These are phyloP conservation scores for Herpomyces periplanetae DNA, from an alignment of 2,329 filamentous ascomycete genomes.

Conservation along the genomic window DNA sequence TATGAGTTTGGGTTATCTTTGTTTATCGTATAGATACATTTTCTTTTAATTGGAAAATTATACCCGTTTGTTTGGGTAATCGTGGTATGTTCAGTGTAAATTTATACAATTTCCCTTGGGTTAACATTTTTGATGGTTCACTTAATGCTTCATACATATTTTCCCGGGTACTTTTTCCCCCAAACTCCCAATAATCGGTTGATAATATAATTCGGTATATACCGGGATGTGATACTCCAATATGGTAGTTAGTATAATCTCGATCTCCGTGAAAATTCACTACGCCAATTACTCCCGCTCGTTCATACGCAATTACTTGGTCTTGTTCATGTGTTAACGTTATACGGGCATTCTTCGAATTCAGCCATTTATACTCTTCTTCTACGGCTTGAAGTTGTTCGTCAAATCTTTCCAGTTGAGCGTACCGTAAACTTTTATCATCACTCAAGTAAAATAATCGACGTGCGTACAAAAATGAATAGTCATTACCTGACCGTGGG, in stretches of 20 bases:
- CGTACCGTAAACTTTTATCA: conserved; percentile 47
- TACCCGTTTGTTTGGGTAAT: too few species aligned
- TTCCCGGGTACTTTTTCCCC: too few species aligned
- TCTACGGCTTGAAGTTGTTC: conserved; percentile 58
- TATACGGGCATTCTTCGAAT: conserved; percentile 49
- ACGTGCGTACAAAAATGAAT: conserved; percentile 75
- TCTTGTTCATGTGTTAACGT: conserved; percentile 72
- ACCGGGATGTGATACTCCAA: conserved; percentile 46
- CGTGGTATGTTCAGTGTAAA: too few species aligned
- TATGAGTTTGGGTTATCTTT: too few species aligned
- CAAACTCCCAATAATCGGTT: conserved; percentile 33
- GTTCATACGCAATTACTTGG: conserved; percentile 83
- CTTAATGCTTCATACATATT: too few species aligned
- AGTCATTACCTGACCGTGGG: conserved; percentile 59
- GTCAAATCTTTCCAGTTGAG: conserved; percentile 76
- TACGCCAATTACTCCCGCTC: conserved; percentile 53
- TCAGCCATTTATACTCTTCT: conserved; percentile 63
- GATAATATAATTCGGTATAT: conserved; percentile 62
- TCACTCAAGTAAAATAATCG: conserved; percentile 76
- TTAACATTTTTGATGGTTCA: too few species aligned
- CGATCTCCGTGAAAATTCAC: conserved; percentile 74
- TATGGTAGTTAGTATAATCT: conserved; percentile 66
- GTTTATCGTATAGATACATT: too few species aligned
- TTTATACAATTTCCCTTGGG: too few species aligned
- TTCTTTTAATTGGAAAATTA: too few species aligned